Conservation (phyloP, 2,329 filamentous ascomycete species). For the Tolypocladium tundrense region DNA sequence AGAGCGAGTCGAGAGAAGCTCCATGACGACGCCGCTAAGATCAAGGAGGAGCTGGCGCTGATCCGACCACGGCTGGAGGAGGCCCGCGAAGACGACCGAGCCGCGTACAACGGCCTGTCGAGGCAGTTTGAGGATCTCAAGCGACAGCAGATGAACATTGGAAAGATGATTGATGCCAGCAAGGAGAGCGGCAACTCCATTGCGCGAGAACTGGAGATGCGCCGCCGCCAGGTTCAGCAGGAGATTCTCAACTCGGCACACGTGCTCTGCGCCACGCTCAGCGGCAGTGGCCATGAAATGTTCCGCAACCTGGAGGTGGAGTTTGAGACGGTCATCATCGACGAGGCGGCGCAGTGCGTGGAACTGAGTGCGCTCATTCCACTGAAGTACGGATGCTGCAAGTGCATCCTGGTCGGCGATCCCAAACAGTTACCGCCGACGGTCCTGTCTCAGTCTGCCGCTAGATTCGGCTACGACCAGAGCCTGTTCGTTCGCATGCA, state of each 20-base stretch:
- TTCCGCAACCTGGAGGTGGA: conserved; percentile 90
- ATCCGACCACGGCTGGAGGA: conserved; percentile 64
- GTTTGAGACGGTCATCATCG: conserved; percentile 97
- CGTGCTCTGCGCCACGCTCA: conserved; percentile 89
- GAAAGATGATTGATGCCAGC: conserved; percentile 74
- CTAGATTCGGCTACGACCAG: conserved; percentile 90
- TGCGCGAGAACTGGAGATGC: conserved; percentile 76
- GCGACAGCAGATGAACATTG: conserved; percentile 61
- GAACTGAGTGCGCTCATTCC: conserved; percentile 94
- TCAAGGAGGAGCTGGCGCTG: conserved; percentile 65
- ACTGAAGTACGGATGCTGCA: conserved; percentile 91
- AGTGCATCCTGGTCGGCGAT: conserved; percentile 95
- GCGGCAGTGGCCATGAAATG: conserved; percentile 94
- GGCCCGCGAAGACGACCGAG: conserved; percentile 44
- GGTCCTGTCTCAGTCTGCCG: conserved; percentile 86
- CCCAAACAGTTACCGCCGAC: conserved; percentile 95
- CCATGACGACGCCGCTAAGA: conserved; percentile 53
- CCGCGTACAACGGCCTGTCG: conserved; percentile 46
- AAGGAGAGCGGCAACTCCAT: conserved; percentile 78
- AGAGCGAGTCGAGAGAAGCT: conserved; percentile 47
- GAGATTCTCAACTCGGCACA: conserved; percentile 84
- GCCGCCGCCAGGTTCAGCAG: conserved; percentile 75
- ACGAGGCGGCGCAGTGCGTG: conserved; percentile 96
- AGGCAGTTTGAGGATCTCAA: conserved; percentile 71
- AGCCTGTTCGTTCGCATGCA: conserved; percentile 99